Evolutionary conservation across 495 filamentous ascomycete species (phyloP).

Genomic region (Platismatia glauca): DNA sequence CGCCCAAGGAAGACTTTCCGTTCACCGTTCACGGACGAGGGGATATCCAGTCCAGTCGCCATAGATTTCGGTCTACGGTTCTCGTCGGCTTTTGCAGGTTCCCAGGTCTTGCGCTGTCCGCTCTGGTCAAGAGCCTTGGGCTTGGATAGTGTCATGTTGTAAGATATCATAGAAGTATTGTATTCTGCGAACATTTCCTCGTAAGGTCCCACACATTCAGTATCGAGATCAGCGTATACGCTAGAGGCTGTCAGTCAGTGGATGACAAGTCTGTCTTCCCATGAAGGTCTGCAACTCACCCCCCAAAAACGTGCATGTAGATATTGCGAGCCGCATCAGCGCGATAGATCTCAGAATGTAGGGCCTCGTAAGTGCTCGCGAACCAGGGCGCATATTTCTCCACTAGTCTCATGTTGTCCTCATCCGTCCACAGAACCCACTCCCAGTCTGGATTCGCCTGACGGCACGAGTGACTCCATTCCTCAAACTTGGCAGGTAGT

Average conservation of each 20-base stretch:
- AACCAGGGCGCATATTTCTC: constrained; percentile 23
- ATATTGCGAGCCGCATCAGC: constrained; percentile 20
- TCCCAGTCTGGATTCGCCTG: constrained; percentile 23
- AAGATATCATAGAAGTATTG: constrained; percentile 10
- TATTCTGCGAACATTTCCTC: constrained; percentile 16
- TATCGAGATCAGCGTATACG: constrained; percentile 25
- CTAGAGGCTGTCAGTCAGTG: constrained; percentile 4
- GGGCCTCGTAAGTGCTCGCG: constrained; percentile 15
- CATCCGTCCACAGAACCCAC: constrained; percentile 26
- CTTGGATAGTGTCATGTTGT: neutral
- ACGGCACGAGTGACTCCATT: constrained; percentile 23
- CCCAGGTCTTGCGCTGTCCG: neutral
- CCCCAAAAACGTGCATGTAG: constrained; percentile 25
- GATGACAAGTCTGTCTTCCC: no score
- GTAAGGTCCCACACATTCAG: constrained; percentile 23
- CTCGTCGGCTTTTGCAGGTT: neutral
- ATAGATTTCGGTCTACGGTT: constrained; percentile 1
- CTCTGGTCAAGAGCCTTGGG: neutral
- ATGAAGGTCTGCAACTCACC: constrained; percentile 3
- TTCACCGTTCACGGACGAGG: neutral
- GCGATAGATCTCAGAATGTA: constrained; percentile 22
- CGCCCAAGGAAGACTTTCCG: constrained; percentile 22
- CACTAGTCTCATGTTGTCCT: constrained; percentile 22
- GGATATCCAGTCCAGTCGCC: neutral
- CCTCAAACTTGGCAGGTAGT: constrained; percentile 22